A percentile compares a stretch with the other conserved stretches of the same genome.
Evolutionary conservation across 306 rosid genomes (phyloP).

Genomic region (Oxytropis ochrocephala): DNA sequence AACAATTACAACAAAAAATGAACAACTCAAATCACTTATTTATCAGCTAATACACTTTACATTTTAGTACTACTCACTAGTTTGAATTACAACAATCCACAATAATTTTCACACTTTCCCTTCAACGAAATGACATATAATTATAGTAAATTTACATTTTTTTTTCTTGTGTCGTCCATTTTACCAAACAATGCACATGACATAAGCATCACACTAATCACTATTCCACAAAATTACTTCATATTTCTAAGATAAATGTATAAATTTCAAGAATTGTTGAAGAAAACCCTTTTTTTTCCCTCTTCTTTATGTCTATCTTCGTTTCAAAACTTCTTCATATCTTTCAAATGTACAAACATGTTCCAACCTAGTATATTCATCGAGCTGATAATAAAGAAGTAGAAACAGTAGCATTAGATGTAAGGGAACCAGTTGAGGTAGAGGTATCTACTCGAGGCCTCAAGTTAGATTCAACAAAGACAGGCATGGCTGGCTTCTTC

Average conservation of each 20-base stretch:
- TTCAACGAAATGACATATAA: no score
- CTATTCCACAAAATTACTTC: no score
- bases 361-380: neutral
- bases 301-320: neutral
- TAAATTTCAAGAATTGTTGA: neutral
- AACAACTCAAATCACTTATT: no score
- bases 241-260: neutral
- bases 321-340: neutral
- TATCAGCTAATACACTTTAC: no score
- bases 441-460: constrained; percentile 22
- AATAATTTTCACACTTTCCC: no score
- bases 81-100: no score
- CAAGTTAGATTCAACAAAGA: constrained; percentile 34
- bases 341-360: neutral
- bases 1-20: no score
- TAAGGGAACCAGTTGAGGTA: constrained; percentile 32
- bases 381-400: constrained; percentile 35
- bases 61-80: no score
- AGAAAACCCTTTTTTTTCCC: neutral
- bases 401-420: constrained; percentile 55
- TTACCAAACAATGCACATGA: no score
- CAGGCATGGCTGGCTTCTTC: constrained; percentile 39
- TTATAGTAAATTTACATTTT: no score
- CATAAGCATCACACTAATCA: no score
- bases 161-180: no score